Base-by-base conservation (phyloP, 768 basidiomycete genomes). In the Trametes sanguinea region DNA sequence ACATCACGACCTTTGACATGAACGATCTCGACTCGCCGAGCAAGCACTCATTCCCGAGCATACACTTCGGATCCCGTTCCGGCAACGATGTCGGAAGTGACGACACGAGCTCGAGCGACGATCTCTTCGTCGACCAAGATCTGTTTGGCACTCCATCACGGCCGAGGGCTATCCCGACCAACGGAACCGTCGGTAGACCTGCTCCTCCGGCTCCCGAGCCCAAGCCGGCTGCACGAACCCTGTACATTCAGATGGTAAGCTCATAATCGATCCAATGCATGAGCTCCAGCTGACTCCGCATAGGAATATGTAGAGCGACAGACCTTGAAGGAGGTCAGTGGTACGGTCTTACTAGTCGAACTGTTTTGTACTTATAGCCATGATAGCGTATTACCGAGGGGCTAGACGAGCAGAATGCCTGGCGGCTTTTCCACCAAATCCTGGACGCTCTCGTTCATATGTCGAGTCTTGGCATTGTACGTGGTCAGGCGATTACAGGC, bases 221-320 rank as follows among this genome's bases (percentile, higher is more conserved):
- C 6, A 51, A 45, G 17, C 57, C 66, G 3, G 56, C 68, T 22
- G 64, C 69, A 47, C 67, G 90, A 61, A 93, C 89, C 7, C 76
- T 97, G 17, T 98, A 96, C 70, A 98, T 98, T 55, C 94, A 96
- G 73, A 98, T 98, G 95, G 92, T 90, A 42, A 37, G 78, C 30
- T 17, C 37, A 50, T 48, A 9, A 29, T 3, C 22, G 37, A 33
- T 27, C n/a, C 30, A 29, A 50, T 22, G 42, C 5, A 22, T 39
- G 46, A 45, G 43, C 8, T 11, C 30, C 35, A 4, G 29, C 29
- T 52, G 64, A 39, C 44, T 39, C 46, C 59, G 51, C 53, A 2
- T 67, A 93, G 90, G 93, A 94, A 75, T 95, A 91, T 67, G 93
- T 94, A 8, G 93, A 94, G 72, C 83, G 90, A 27, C 94, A 96